Evolutionary conservation across 2,329 filamentous ascomycete species (phyloP), one percentile per base, ranked within the genome.

Genomic region (Cladophialophora carrionii): DNA sequence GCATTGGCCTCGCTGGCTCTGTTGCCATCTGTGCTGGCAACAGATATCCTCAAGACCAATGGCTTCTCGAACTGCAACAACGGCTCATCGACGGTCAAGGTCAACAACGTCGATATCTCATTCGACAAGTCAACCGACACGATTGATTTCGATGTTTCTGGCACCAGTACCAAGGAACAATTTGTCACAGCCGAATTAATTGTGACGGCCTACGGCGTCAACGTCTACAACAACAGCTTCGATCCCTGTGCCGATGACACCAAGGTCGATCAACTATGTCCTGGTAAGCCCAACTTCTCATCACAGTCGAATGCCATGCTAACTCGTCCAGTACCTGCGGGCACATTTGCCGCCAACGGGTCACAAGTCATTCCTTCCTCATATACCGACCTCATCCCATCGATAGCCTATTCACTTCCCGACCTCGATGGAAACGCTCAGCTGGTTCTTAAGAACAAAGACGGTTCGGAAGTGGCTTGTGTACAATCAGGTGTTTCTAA

Each of bases 361-460:
- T 80, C 79, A 3, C 89, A 95, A 76, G 78, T 82, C 32, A 90
- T 99, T 46, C 90, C 92, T 17, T 78, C 84, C 0, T 74, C 87
- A 66, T 94, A 88, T 74, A 87, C 91, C 62, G 83, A 83, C 61
- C 79, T 90, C 78, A 94, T 99, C 48, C 95, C 95, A 1, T 80
- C 86, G 2, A 96, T 99, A 70, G 94, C 94, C 12, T 99, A 97
- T 80, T 85, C 86, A 66, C 83, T 99, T 34, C 95, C 95, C 57
- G 93, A 99, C 75, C 89, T 99, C 71, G 89, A 94, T 62, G 94
- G 94, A 43, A 80, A 89, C 72, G 95, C 93, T 37, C 95, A 88
- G 52, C 81, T 99, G 68, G 81, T 91, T 74, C 84, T 99, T 53
- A 87, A 84, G 65, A 80, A 86, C 4, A 78, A 86, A 46, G 85